Percentiles rank a stretch among this genome's conserved stretches.
phyloP scores from a whole-genome alignment of 768 basidiomycete genomes.

The Polyporus arcularius region DNA sequence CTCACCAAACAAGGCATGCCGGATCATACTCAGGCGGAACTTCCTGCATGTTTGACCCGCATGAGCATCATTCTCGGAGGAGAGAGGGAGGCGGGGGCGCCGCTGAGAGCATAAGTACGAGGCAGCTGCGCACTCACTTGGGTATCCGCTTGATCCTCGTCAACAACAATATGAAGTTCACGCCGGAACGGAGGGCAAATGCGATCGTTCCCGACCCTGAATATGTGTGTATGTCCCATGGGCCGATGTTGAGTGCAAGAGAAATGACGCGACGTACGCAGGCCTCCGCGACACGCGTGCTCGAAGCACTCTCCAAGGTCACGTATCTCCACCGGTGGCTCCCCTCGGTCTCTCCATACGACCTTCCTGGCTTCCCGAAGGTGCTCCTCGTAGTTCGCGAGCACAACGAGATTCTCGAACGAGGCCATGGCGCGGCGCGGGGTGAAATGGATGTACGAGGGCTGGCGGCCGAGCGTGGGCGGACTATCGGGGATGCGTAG shows the following conservation, averaged over 20 bases:
- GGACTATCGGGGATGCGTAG: constrained; percentile 19
- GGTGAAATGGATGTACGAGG: constrained; percentile 50
- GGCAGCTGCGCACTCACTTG: constrained; percentile 46
- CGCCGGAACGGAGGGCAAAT: constrained; percentile 77
- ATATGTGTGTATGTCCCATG: background rate
- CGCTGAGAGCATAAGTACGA: background rate
- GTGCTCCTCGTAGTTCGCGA: constrained; percentile 82
- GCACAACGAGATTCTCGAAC: constrained; percentile 81
- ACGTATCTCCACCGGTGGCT: constrained; percentile 68
- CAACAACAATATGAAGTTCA: constrained; percentile 80
- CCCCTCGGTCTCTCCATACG: constrained; percentile 79
- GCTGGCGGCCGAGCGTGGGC: constrained; percentile 22
- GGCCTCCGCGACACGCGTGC: constrained; percentile 70
- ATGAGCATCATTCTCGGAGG: background rate
- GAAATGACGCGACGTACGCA: constrained; percentile 53
- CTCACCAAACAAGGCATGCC: constrained; percentile 79
- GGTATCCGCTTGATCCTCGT: constrained; percentile 68
- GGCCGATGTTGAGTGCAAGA: background rate
- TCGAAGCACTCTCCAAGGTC: constrained; percentile 65
- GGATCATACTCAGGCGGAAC: constrained; percentile 64
- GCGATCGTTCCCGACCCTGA: constrained; percentile 81
- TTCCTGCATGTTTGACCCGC: constrained; percentile 42
- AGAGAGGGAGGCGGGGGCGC: background rate
- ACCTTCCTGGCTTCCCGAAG: constrained; percentile 74
- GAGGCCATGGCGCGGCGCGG: constrained; percentile 66